Evolutionary conservation across 1,284 basidiomycete species (phyloP), one percentile per base, ranked within the genome.

Genomic region (Meira nashicola): DNA sequence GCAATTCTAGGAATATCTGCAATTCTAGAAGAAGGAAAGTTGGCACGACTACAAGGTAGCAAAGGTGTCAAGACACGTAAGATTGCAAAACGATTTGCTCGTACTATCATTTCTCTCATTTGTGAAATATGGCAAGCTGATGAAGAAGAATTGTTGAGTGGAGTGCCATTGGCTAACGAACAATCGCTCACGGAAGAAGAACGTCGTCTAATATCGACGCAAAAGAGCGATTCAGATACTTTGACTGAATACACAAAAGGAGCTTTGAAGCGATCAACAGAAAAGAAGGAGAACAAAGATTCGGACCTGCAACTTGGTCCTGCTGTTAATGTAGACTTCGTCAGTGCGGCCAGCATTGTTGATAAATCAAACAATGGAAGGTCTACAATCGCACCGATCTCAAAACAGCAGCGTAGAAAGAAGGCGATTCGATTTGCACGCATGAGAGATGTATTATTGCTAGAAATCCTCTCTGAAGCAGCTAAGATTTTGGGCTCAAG

Each of bases 401-500:
- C 46, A 14, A 5, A 23, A 6, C 39, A 47, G 11, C 28, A 55
- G 54, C 17, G 14, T 9, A n/a, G 11, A 47, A 49, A 41, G 28
- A 55, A 5, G 7, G 55, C 55, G 5, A 39, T 14, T 14, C 14
- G n/a, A 12, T 28, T 15, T 21, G 21, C 47, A 37, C 39, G 33
- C 4, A 19, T 4, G 9, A 33, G 39, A 9, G 55, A 56, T 50
- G 55, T 25, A 7, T 21, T 55, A 2, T 60, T 68, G 2, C 68
- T 77, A 15, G 50, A 58, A 6, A 21, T 76, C 2, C 57, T 76
- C 12, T 48, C 53, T 12, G 62, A 62, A 3, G 40, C 62, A 4
- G 65, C 72, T 2, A 44, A 57, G 23, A 62, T 76, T 11, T 63
- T 76, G 10, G 76, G 76, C 10, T 62, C 65, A 15, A 57, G 60